Conservation (phyloP, 139 green algal species). For the Nannochloris sp. region DNA sequence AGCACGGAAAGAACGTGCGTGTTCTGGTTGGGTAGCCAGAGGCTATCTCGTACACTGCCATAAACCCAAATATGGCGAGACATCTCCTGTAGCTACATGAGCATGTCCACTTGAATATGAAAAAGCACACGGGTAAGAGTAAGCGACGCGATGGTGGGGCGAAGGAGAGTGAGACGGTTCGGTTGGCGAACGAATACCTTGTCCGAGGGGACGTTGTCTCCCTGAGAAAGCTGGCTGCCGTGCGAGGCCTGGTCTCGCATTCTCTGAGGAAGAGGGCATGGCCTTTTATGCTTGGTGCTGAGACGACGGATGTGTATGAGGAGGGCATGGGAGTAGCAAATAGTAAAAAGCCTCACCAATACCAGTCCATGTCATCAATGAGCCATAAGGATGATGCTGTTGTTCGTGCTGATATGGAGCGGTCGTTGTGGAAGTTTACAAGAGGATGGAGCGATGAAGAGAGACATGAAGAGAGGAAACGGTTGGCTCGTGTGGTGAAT, state of each 20-base stretch:
- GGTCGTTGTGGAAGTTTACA: slow-evolving; percentile 67
- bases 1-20: too few species aligned
- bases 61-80: too few species aligned
- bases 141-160: background rate
- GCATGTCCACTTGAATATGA: too few species aligned
- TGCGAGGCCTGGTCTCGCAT: slow-evolving; percentile 58
- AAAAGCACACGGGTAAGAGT: background rate
- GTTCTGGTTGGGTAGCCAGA: too few species aligned
- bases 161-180: slow-evolving; percentile 8
- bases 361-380: background rate
- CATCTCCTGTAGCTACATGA: too few species aligned
- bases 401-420: slow-evolving; percentile 57
- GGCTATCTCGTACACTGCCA: too few species aligned
- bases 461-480: slow-evolving; percentile 27
- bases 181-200: slow-evolving; percentile 15
- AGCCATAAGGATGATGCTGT: slow-evolving; percentile 45
- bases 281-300: slow-evolving; percentile 55
- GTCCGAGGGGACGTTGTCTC: slow-evolving; percentile 32
- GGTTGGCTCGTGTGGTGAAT: slow-evolving; percentile 57
- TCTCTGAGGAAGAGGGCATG: slow-evolving; percentile 51
- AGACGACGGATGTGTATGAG: background rate
- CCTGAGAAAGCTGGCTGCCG: slow-evolving; percentile 54
- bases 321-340: background rate
- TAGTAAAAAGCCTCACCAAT: background rate
- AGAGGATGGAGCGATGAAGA: slow-evolving; percentile 39